Conservation (phyloP, 352 stramenopile genomes). For the Phytopythium litorale region DNA sequence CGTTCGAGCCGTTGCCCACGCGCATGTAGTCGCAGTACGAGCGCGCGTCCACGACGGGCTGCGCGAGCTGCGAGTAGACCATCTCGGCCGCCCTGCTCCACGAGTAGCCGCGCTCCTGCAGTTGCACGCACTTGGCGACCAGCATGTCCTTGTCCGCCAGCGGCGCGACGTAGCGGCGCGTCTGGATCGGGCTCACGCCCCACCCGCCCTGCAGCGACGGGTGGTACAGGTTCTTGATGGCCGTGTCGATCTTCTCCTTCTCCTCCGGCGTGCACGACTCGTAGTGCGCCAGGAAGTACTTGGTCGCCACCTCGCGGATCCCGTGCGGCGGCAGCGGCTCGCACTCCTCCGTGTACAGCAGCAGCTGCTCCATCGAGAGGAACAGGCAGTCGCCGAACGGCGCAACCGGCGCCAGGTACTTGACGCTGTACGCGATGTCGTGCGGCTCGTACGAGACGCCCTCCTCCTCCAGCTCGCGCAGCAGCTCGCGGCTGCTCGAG, state of each 20-base stretch:
- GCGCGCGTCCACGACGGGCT: conserved; percentile 64
- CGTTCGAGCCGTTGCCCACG: conserved; percentile 69
- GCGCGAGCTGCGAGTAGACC: conserved; percentile 71
- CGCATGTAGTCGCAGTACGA: conserved; percentile 88
- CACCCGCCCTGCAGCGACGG: conserved; percentile 76
- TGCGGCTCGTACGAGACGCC: conserved; percentile 83
- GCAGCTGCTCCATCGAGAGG: conserved; percentile 82
- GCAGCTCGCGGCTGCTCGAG: conserved; percentile 61
- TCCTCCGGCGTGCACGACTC: conserved; percentile 47
- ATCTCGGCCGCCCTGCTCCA: conserved; percentile 71
- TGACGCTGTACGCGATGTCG: conserved; percentile 86
- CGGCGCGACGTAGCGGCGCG: conserved; percentile 68
- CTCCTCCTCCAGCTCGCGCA: conserved; percentile 79
- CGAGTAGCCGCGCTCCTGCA: conserved; percentile 77
- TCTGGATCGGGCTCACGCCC: conserved; percentile 82
- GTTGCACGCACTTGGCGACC: conserved; percentile 69
- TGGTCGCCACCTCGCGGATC: conserved; percentile 70
- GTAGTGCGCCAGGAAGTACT: conserved; percentile 79
- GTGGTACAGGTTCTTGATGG: conserved; percentile 86
- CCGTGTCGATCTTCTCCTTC: conserved; percentile 74
- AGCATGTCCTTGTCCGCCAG: conserved; percentile 69
- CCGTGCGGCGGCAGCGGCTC: conserved; percentile 62
- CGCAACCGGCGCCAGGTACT: conserved; percentile 79
- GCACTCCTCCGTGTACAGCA: conserved; percentile 84
- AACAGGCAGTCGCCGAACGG: conserved; percentile 87